Evolutionary conservation across 208 protist genomes (phyloP).

Genomic region (Crithidia expoeki): DNA sequence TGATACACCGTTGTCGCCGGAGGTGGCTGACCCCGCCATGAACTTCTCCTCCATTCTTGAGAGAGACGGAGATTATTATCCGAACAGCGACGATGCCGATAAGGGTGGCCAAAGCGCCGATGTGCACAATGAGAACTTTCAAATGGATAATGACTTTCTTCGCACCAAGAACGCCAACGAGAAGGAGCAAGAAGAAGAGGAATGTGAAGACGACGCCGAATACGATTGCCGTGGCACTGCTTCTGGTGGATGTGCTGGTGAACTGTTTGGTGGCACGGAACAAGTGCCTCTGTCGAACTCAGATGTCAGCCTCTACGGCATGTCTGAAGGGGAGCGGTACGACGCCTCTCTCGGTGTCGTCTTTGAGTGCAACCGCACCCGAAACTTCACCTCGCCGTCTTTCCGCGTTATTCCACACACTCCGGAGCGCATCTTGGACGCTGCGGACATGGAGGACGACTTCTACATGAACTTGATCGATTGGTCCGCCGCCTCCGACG

Average conservation of each 20-base stretch:
- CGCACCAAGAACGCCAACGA: slow-evolving; percentile 13
- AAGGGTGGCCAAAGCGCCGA: not conserved
- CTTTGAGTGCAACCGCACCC: slow-evolving; percentile 77
- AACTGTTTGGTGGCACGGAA: not conserved
- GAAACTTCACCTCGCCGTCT: slow-evolving; percentile 78
- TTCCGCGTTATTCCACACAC: slow-evolving; percentile 93
- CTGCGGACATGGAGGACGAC: slow-evolving; percentile 98
- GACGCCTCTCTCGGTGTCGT: slow-evolving; percentile 77
- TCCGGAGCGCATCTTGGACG: slow-evolving; percentile 97
- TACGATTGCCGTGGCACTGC: not conserved
- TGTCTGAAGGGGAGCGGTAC: slow-evolving; percentile 59
- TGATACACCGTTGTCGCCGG: slow-evolving; percentile 4
- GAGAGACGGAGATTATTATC: too few relatives aligned
- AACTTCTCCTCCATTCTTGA: not conserved
- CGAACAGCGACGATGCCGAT: not conserved
- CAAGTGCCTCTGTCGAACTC: slow-evolving; percentile 14
- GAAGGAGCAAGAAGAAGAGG: not conserved
- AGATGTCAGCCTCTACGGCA: slow-evolving; percentile 22
- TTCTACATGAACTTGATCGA: slow-evolving; percentile 99
- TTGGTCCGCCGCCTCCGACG: slow-evolving; percentile 87
- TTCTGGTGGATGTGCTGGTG: not conserved
- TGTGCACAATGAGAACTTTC: slow-evolving; percentile 2
- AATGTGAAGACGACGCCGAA: not conserved
- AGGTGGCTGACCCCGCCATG: not conserved
- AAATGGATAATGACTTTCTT: not conserved